Evolutionary conservation across 2,329 filamentous ascomycete genomes (phyloP), one percentile per base, ranked within the genome.

Genomic region (Didymosphaeria variabile): DNA sequence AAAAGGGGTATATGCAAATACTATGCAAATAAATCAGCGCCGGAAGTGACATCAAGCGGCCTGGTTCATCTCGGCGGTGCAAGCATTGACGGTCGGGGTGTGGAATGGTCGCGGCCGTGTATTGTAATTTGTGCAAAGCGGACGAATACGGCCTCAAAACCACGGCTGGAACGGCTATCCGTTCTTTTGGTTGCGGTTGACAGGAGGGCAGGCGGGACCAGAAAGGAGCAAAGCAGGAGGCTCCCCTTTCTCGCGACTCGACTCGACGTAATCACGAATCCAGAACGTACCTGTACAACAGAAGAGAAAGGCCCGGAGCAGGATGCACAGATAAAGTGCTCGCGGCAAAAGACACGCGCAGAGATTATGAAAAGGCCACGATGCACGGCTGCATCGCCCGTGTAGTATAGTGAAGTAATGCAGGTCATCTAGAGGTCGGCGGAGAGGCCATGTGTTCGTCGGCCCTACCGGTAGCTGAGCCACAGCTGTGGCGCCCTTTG

Each of bases 1-100:
- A 57, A 63, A 70, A 71, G 63, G 72, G 71, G 70, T 74, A 77
- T 75, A 72, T 74, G 72, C 55, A 74, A 75, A 68, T 68, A 74
- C 75, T 77, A 62, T 21, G 58, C 47, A 54, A 29, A 23, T 17
- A 17, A 55, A 66, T 78, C 64, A 78, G 75, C 63, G 50, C 60
- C 64, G 62, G 12, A 61, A n/a, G 32, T 7, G 34, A 15, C 17
- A 55, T 31, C 47, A 32, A 29, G 34, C 34, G 46, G 45, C 42
- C 57, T 50, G 34, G 47, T 55, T 23, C 47, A 29, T 50, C 58
- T 64, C 49, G 57, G 62, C 54, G 61, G 57, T 64, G 55, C 63
- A 54, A 53, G 50, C 50, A 51, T 51, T 59, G 55, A 62, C 51
- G 52, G 31, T 26, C 19, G 52, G 55, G 13, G 29, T 29, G 4